Percentiles rank a stretch among this genome's conserved stretches.
Evolutionary conservation across 2,329 filamentous ascomycete species (phyloP).

Genomic region (Domatiomyces catenatus): DNA sequence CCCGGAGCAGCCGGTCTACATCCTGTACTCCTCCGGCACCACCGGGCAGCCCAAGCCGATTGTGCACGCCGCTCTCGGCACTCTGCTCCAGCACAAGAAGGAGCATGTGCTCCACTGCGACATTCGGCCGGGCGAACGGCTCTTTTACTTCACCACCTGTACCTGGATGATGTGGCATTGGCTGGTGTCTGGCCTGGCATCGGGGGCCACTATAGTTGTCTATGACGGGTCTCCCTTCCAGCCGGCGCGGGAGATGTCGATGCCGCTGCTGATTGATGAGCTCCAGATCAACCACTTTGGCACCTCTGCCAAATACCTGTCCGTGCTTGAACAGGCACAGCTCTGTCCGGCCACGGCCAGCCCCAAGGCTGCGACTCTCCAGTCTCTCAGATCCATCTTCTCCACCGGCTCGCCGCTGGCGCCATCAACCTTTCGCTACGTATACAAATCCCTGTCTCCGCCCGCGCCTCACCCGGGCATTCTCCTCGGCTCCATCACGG

Average conservation of each 20-base stretch:
- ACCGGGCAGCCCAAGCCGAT: slow-evolving; percentile 84
- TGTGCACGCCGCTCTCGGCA: slow-evolving; percentile 78
- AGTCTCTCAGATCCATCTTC: slow-evolving; percentile 65
- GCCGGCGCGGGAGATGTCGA: slow-evolving; percentile 61
- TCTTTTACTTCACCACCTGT: slow-evolving; percentile 89
- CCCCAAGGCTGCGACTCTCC: slow-evolving; percentile 25
- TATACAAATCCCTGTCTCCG: slow-evolving; percentile 48
- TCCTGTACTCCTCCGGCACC: slow-evolving; percentile 85
- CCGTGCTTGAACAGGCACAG: slow-evolving; percentile 66
- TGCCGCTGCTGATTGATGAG: slow-evolving; percentile 68
- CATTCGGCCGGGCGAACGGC: slow-evolving; percentile 52
- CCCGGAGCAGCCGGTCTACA: slow-evolving; percentile 79
- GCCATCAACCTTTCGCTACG: slow-evolving; percentile 80
- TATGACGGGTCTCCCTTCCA: slow-evolving; percentile 89
- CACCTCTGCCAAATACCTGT: slow-evolving; percentile 86
- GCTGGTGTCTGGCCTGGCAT: slow-evolving; percentile 73
- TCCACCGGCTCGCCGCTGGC: slow-evolving; percentile 85
- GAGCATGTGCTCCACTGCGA: slow-evolving; percentile 82
- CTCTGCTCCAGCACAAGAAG: slow-evolving; percentile 91
- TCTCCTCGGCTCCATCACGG: slow-evolving; percentile 84
- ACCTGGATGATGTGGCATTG: slow-evolving; percentile 99
- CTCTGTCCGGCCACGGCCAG: slow-evolving; percentile 43
- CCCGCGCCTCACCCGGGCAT: slow-evolving; percentile 53
- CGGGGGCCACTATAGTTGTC: slow-evolving; percentile 66
- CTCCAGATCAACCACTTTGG: slow-evolving; percentile 83